phyloP scores from a whole-genome alignment of 2,329 filamentous ascomycete genomes.

The Emericellopsis cladophorae region DNA sequence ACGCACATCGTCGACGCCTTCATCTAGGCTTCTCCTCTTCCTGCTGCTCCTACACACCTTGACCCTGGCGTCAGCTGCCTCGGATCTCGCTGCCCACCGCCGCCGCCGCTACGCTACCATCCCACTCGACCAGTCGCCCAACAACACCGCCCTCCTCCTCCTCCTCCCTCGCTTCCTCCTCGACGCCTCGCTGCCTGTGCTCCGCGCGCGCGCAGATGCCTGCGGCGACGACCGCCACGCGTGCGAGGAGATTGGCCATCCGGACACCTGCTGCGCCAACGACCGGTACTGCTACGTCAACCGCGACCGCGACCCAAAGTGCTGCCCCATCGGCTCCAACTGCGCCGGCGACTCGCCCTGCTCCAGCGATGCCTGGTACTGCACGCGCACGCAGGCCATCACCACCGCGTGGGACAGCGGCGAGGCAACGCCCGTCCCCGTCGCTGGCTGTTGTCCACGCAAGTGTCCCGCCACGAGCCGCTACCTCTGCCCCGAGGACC shows the following conservation, averaged over 20 bases:
- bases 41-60: no score
- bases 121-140: not conserved
- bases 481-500: constrained; percentile 28
- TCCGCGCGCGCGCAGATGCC: constrained; percentile 12
- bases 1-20: no score
- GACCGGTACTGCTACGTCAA: constrained; percentile 31
- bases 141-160: constrained; percentile 6
- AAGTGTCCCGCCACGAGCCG: constrained; percentile 24
- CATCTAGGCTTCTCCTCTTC: no score
- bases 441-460: constrained; percentile 24
- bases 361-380: constrained; percentile 18
- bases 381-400: constrained; percentile 14
- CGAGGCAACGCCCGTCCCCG: constrained; percentile 9
- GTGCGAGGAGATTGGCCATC: constrained; percentile 22
- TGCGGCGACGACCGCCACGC: constrained; percentile 15
- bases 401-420: constrained; percentile 6
- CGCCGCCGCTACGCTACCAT: constrained; percentile 1
- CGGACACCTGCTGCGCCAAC: constrained; percentile 27
- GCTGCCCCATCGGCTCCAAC: constrained; percentile 28
- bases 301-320: constrained; percentile 16
- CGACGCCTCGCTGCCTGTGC: constrained; percentile 11
- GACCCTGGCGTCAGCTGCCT: not conserved
- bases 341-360: constrained; percentile 25
- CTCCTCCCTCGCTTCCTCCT: constrained; percentile 16
- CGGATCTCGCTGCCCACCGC: not conserved